Conservation (phyloP, 1,284 basidiomycete genomes). For the Papiliotrema flavescens region DNA sequence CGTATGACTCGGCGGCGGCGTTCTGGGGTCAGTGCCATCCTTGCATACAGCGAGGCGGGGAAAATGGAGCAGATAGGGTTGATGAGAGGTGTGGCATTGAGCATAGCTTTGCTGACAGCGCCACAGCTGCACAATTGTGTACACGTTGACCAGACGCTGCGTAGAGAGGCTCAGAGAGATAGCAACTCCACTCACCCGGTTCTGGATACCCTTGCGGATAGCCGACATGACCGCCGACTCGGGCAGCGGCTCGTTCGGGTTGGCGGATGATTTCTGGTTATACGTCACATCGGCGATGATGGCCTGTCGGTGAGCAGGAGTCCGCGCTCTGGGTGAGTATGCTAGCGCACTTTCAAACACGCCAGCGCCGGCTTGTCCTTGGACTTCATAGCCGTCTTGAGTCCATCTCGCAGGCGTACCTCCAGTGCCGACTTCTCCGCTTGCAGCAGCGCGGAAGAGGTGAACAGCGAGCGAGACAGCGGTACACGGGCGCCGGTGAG, state of each 20-base stretch:
- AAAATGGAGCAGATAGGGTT: no score
- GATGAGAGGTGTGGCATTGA: background rate
- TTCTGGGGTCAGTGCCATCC: conserved; percentile 12
- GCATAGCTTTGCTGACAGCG: no score
- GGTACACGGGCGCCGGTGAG: no score
- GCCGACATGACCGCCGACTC: conserved; percentile 35
- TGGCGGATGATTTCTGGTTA: conserved; percentile 31
- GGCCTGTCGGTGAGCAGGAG: conserved; percentile 17
- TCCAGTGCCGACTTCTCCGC: conserved; percentile 17
- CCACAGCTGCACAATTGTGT: no score
- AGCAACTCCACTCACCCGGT: conserved; percentile 37
- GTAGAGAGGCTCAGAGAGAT: no score
- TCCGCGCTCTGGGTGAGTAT: background rate
- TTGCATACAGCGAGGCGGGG: no score
- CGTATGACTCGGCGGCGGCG: conserved; percentile 38
- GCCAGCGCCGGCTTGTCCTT: conserved; percentile 35
- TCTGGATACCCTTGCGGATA: conserved; percentile 38
- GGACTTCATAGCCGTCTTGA: conserved; percentile 47
- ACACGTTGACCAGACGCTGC: no score
- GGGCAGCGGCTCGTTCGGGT: conserved; percentile 33
- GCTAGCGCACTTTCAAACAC: conserved; percentile 32
- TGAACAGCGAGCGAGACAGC: no score
- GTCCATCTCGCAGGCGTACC: conserved; percentile 31
- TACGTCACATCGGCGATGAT: conserved; percentile 44
- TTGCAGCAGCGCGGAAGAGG: background rate